phyloP scores from a whole-genome alignment of 2,329 filamentous ascomycete species.

The Bisporella sp. region DNA sequence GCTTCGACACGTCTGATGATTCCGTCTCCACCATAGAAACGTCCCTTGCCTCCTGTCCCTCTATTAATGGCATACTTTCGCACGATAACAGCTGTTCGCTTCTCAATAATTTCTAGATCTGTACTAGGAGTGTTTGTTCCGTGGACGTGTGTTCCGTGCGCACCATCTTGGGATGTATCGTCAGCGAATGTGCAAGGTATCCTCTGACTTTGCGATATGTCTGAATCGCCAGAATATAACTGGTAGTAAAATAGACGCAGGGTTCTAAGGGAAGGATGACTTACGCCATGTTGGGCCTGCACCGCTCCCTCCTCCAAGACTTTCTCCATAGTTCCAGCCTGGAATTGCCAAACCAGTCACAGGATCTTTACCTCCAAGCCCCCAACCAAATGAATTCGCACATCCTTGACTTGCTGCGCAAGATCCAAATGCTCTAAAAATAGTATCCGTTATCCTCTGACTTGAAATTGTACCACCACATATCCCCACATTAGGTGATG shows the following conservation, averaged over 20 bases:
- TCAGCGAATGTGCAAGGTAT: too few relatives aligned
- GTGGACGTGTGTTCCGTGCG: slow-evolving; percentile 16
- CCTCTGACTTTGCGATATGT: too few relatives aligned
- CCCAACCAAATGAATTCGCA: slow-evolving; percentile 77
- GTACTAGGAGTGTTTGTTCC: slow-evolving; percentile 20
- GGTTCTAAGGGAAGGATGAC: too few relatives aligned
- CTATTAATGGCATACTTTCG: slow-evolving; percentile 15
- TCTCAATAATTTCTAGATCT: slow-evolving; percentile 19
- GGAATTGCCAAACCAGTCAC: slow-evolving; percentile 38
- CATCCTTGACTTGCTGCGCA: slow-evolving; percentile 72
- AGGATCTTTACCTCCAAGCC: slow-evolving; percentile 59
- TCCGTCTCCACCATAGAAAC: slow-evolving; percentile 15
- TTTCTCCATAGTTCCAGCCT: slow-evolving; percentile 60
- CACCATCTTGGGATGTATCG: slow-evolving; percentile 3
- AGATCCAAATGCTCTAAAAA: slow-evolving; percentile 69
- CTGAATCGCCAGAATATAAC: too few relatives aligned
- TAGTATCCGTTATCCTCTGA: slow-evolving; percentile 73
- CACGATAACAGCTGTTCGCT: slow-evolving; percentile 19
- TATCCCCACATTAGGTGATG: slow-evolving; percentile 66
- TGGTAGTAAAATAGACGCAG: too few relatives aligned
- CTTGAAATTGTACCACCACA: slow-evolving; percentile 76
- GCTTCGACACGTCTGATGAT: slow-evolving; percentile 17
- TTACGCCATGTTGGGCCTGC: slow-evolving; percentile 13
- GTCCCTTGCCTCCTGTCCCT: slow-evolving; percentile 15
- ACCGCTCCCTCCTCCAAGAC: slow-evolving; percentile 19